These are phyloP conservation scores for Geosmithia morbida DNA, from an alignment of 2,329 filamentous ascomycete genomes.

Conservation along the genomic window DNA sequence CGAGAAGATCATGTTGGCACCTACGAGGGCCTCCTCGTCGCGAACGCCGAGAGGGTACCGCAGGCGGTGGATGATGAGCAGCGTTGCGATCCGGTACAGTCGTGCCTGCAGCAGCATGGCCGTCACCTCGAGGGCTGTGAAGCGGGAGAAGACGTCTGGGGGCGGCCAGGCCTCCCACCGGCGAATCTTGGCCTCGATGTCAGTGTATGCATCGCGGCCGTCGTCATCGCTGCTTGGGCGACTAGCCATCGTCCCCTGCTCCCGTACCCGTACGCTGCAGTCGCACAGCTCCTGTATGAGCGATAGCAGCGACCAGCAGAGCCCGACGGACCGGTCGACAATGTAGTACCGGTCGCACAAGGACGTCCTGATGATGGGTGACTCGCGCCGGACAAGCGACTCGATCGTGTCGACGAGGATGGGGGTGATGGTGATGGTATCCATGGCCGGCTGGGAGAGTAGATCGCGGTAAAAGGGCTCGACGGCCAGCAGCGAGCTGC, in stretches of 20 bases:
- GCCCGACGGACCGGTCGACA: constrained; percentile 4
- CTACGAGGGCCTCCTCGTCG: constrained; percentile 2
- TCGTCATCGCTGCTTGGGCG: not conserved
- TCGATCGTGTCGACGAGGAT: constrained; percentile 5
- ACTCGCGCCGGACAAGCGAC: constrained; percentile 5
- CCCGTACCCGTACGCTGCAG: constrained; percentile 2
- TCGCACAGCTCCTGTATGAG: constrained; percentile 5
- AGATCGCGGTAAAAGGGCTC: not conserved
- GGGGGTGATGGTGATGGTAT: constrained; percentile 4
- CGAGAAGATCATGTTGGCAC: constrained; percentile 3
- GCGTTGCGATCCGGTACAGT: constrained; percentile 3
- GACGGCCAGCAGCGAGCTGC: constrained; percentile 1
- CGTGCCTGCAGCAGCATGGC: constrained; percentile 5
- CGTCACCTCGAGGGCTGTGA: constrained; percentile 1
- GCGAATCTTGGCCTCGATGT: constrained; percentile 3
- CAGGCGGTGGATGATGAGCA: constrained; percentile 6
- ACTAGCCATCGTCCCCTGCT: not conserved
- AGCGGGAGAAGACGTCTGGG: constrained; percentile 1
- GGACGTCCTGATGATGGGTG: constrained; percentile 3
- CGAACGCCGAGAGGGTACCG: constrained; percentile 5
- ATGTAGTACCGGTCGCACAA: not conserved
- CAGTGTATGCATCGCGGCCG: constrained; percentile 1
- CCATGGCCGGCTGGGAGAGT: constrained; percentile 1
- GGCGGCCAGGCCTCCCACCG: constrained; percentile 3
- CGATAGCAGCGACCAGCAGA: constrained; percentile 4